These are phyloP conservation scores for Pulchroboletus neoregius DNA, from an alignment of 1,284 basidiomycete genomes.

Conservation along the genomic window DNA sequence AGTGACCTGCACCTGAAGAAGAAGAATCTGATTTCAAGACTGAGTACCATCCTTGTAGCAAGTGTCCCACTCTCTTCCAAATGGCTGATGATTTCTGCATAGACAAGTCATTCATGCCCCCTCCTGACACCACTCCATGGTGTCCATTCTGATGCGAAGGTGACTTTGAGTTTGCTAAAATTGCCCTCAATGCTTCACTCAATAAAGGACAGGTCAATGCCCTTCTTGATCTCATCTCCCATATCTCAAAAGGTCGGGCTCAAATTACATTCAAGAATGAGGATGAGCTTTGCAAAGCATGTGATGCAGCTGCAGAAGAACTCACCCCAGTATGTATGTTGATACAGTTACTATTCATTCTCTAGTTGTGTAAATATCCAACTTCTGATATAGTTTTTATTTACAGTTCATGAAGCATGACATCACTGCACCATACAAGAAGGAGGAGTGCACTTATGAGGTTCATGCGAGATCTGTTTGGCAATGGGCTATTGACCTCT, in stretches of 20 bases:
- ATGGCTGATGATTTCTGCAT: background rate
- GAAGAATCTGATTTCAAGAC: slow-evolving; percentile 7
- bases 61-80: background rate
- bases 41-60: slow-evolving; percentile 8
- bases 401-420: slow-evolving; percentile 1
- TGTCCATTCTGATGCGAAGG: background rate
- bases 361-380: background rate
- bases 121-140: background rate
- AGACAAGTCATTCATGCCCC: background rate
- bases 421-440: slow-evolving; percentile 3
- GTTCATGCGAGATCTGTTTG: slow-evolving; percentile 19
- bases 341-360: background rate
- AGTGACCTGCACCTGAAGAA: background rate
- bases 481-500: slow-evolving; percentile 26
- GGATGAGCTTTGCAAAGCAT: slow-evolving; percentile 2
- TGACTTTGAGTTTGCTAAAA: slow-evolving; percentile 6
- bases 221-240: slow-evolving; percentile 3
- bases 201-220: slow-evolving; percentile 4
- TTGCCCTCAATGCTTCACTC: slow-evolving; percentile 2
- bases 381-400: background rate
- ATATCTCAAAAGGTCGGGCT: background rate
- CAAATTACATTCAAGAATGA: slow-evolving; percentile 4
- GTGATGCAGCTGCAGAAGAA: background rate
- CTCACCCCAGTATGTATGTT: background rate
- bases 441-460: background rate